Evolutionary conservation across 1,284 basidiomycete genomes (phyloP), one percentile per base, ranked within the genome.

Genomic region (Fomitiporia mediterranea): DNA sequence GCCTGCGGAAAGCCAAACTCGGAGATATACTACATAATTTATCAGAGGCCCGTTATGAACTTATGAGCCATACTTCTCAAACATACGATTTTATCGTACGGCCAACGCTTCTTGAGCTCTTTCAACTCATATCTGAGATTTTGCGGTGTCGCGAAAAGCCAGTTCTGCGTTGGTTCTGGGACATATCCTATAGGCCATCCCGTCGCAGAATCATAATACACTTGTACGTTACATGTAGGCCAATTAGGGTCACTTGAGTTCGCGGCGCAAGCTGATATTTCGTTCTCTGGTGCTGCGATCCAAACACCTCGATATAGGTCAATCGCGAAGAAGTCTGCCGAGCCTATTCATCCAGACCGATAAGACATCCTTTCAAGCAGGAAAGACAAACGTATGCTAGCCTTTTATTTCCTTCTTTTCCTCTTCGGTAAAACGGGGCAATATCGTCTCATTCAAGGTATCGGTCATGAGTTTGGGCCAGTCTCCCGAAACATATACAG

Each of bases 251-350:
- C 69, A 0, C 69, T 67, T 21, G 65, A 64, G 50, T 78, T 71
- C 3, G 66, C 62, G 3, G 73, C 60, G 59, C 76, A 78, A 4
- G 71, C 68, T 8, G 64, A 68, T 4, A 77, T 61, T 2, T 76
- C 77, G 37, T 70, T 70, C 1, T 63, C 56, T 4, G 76, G 76
- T 4, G 74, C 75, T 8, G 68, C 60, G 28, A 76, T 62, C 60
- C 62, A 76, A 34, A 69, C 69, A 2, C 70, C 71, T 19, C 73
- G 67, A 56, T 79, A 79, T 0, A 73, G 62, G 55, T 79, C 76
- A 30, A 74, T 76, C 25, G 76, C 76, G 57, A 70, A 79, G 61
- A 79, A 78, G 60, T 79, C 76, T 4, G 74, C 75, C 0, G 74
- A 71, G 8, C 74, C 74, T 76, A 27, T 11, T n/a, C n/a, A n/a